phyloP scores from a whole-genome alignment of 192 early-diverging fungal genomes.

The Obelidium mucronatum region DNA sequence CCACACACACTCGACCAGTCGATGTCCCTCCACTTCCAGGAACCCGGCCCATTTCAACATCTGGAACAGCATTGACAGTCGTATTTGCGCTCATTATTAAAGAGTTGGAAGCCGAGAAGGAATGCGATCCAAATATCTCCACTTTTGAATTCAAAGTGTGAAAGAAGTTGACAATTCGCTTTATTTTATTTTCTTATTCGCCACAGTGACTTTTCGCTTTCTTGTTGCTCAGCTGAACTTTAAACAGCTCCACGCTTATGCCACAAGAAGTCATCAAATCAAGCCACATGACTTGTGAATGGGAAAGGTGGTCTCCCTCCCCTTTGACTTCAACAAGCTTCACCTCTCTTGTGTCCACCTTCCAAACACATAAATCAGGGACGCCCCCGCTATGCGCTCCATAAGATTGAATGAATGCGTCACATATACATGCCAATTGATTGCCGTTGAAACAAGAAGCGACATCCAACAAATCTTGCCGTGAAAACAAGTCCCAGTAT shows the following conservation, averaged over 20 bases:
- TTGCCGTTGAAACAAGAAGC: slow-evolving; percentile 39
- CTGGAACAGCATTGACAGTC: background rate
- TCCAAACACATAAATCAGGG: slow-evolving; percentile 60
- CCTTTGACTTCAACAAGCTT: slow-evolving; percentile 60
- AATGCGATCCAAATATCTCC: too few species aligned
- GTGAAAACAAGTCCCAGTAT: slow-evolving; percentile 44
- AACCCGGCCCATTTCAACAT: slow-evolving; percentile 1
- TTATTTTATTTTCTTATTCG: too few species aligned
- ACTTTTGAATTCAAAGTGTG: too few species aligned
- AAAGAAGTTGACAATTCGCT: too few species aligned
- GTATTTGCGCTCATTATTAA: background rate
- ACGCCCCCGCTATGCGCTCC: slow-evolving; percentile 54
- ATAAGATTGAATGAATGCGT: slow-evolving; percentile 44
- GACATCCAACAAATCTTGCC: slow-evolving; percentile 41
- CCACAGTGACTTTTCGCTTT: too few species aligned
- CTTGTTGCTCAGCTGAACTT: slow-evolving; percentile 33
- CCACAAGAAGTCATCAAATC: slow-evolving; percentile 39
- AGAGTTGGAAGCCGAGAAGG: too few species aligned
- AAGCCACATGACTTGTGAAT: slow-evolving; percentile 58
- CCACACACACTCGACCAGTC: background rate
- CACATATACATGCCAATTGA: slow-evolving; percentile 42
- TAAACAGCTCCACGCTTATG: slow-evolving; percentile 49
- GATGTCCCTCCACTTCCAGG: background rate
- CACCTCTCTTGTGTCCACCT: slow-evolving; percentile 35
- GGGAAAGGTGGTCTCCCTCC: slow-evolving; percentile 51